Evolutionary conservation across 352 stramenopile species (phyloP).

Genomic region (Discostella stelligera): DNA sequence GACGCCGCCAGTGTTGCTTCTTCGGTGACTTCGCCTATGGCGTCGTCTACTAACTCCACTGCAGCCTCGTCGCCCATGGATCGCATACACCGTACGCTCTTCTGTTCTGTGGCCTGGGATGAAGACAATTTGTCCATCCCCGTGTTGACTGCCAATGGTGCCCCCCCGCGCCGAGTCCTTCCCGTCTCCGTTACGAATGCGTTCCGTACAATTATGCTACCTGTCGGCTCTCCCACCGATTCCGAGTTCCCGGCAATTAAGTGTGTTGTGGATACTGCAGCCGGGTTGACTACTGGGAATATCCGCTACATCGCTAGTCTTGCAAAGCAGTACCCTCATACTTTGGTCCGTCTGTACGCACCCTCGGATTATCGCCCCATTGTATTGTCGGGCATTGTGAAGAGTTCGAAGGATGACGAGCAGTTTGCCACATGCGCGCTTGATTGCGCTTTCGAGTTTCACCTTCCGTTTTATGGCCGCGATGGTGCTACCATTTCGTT

Average conservation of each 20-base stretch:
- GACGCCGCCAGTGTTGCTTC: too few species aligned
- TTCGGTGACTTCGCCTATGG: too few species aligned
- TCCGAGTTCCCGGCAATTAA: neutral
- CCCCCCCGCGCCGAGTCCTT: neutral
- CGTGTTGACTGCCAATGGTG: too few species aligned
- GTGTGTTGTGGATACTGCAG: neutral
- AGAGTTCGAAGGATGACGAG: neutral
- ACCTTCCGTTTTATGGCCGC: neutral
- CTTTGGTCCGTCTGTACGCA: neutral
- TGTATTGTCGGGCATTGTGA: constrained; percentile 1
- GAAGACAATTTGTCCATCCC: too few species aligned
- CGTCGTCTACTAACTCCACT: too few species aligned
- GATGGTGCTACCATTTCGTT: neutral
- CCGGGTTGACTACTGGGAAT: neutral
- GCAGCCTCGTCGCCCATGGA: too few species aligned
- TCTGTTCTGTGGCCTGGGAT: too few species aligned
- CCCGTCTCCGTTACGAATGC: neutral
- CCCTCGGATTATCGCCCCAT: constrained; percentile 4
- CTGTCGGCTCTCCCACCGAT: neutral
- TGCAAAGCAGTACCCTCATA: neutral
- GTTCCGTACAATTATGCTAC: neutral
- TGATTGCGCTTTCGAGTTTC: neutral
- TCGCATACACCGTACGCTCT: too few species aligned
- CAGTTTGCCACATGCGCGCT: neutral
- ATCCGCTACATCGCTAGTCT: neutral